phyloP scores from a whole-genome alignment of 2,329 filamentous ascomycete genomes.

The Hypomyces rosellus region DNA sequence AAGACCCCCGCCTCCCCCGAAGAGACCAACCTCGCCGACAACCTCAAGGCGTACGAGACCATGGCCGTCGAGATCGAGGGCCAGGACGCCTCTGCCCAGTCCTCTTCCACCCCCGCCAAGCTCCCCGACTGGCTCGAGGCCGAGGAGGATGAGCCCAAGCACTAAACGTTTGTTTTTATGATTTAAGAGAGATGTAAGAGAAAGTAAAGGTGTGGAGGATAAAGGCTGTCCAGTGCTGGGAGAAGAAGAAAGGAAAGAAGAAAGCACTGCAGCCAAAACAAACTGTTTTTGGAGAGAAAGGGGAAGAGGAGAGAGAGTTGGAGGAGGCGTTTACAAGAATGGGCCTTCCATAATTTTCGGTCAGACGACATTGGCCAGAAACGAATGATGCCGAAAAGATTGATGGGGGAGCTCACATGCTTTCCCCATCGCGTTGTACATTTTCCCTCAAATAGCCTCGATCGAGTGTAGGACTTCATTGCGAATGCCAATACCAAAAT shows the following conservation, averaged over 20 bases:
- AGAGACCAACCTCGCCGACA: slow-evolving; percentile 85
- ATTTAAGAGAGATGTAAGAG: neutral
- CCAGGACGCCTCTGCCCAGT: slow-evolving; percentile 58
- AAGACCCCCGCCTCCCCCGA: slow-evolving; percentile 83
- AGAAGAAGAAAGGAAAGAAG: neutral
- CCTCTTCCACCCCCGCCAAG: slow-evolving; percentile 50
- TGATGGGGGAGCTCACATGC: slow-evolving; percentile 14
- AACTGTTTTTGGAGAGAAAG: neutral
- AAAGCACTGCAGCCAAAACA: neutral
- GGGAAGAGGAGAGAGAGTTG: neutral
- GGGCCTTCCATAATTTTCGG: slow-evolving; percentile 8
- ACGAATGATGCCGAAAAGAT: slow-evolving; percentile 7
- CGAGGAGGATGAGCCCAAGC: slow-evolving; percentile 53
- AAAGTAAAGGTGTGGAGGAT: neutral
- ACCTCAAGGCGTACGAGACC: slow-evolving; percentile 88
- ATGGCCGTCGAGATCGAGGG: slow-evolving; percentile 95
- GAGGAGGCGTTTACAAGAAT: slow-evolving; percentile 7
- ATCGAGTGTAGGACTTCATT: slow-evolving; percentile 27
- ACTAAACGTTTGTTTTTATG: slow-evolving; percentile 33
- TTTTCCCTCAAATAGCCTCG: slow-evolving; percentile 29
- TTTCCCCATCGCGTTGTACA: slow-evolving; percentile 30
- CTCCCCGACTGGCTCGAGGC: slow-evolving; percentile 77
- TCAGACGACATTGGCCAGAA: slow-evolving; percentile 6
- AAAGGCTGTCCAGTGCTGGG: neutral
- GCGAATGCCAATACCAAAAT: slow-evolving; percentile 24